Evolutionary conservation across 805 yeast species (phyloP), one percentile per base, ranked within the genome.

Genomic region (Lipomyces yamadae): DNA sequence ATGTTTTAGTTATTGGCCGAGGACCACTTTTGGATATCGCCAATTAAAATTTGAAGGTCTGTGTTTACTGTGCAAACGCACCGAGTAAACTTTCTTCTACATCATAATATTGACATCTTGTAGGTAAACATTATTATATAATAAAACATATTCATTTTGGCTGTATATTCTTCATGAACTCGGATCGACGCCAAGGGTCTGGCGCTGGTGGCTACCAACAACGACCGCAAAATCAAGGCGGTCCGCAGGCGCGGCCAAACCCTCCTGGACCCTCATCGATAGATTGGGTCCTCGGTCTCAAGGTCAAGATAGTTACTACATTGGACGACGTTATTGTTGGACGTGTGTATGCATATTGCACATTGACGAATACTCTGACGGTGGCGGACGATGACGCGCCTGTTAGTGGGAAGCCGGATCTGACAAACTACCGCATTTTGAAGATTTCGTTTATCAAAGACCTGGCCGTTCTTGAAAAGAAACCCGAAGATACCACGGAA

Each of bases 281-380:
- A 11, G 64, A 57, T 6, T 64, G 70, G 64, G 68, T 72, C 18
- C 53, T 68, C 34, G 71, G 71, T 4, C 45, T 68, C 29, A 83
- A 86, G 72, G 90, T 90, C 65, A 85, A 81, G 73, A 80, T 89
- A 61, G 83, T 85, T 11, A 90, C 90, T 60, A 78, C 83, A 5
- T 78, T 86, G 57, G 91, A 88, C 73, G 81, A 82, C 34, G 80
- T 80, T 7, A 80, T 86, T 61, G 80, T 81, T n/a, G 96, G 95
- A 1, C 78, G 82, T 39, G 82, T 90, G 50, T 88, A 86, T 75
- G 83, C 92, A 8, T 88, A 84, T 75, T 84, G 85, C 65, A 80
- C 87, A 6, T 63, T 65, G 5, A 81, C 81, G 62, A 81, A 82
- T 53, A 75, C 85, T n/a, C 68, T 85, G 32, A 76, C 84, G 0